These are phyloP conservation scores for Anastatica hierochuntica DNA, from an alignment of 345 rosid genomes.

Conservation along the genomic window DNA sequence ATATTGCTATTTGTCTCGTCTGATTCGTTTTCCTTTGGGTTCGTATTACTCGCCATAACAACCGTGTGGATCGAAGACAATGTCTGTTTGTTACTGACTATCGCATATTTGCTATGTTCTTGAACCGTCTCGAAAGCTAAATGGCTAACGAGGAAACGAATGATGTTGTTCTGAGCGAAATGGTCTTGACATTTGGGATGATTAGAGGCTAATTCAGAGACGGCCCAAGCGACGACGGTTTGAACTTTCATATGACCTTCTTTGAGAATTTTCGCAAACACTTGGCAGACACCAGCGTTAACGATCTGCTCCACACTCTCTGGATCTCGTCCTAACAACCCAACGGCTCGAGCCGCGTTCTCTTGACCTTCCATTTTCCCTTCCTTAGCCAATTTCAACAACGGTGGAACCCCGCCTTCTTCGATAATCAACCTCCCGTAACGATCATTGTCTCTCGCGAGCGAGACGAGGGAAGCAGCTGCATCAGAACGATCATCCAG, in stretches of 20 bases:
- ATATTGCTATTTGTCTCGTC: conserved; percentile 20
- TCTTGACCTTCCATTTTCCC: conserved; percentile 73
- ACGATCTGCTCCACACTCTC: conserved; percentile 76
- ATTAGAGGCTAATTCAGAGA: conserved; percentile 52
- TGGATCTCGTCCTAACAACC: conserved; percentile 59
- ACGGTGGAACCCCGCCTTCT: conserved; percentile 80
- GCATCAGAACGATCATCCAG: conserved; percentile 58
- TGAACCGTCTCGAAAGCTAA: conserved; percentile 80
- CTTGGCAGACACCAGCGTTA: conserved; percentile 57
- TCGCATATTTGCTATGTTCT: conserved; percentile 62
- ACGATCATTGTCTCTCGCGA: conserved; percentile 71
- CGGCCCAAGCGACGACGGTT: conserved; percentile 62
- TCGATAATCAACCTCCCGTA: conserved; percentile 70
- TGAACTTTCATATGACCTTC: conserved; percentile 77
- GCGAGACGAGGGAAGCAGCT: conserved; percentile 64
- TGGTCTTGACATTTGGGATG: conserved; percentile 68
- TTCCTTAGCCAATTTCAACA: conserved; percentile 67
- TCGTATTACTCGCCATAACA: conserved; percentile 34
- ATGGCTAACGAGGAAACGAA: conserved; percentile 69
- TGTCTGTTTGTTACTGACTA: conserved; percentile 37
- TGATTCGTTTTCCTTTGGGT: not conserved
- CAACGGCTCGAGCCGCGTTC: conserved; percentile 71
- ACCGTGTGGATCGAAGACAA: conserved; percentile 44
- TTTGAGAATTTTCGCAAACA: conserved; percentile 71
- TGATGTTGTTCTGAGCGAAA: conserved; percentile 60